These are phyloP conservation scores for Pseudocercospora macadamiae DNA, from an alignment of 2,329 filamentous ascomycete species.

Conservation along the genomic window DNA sequence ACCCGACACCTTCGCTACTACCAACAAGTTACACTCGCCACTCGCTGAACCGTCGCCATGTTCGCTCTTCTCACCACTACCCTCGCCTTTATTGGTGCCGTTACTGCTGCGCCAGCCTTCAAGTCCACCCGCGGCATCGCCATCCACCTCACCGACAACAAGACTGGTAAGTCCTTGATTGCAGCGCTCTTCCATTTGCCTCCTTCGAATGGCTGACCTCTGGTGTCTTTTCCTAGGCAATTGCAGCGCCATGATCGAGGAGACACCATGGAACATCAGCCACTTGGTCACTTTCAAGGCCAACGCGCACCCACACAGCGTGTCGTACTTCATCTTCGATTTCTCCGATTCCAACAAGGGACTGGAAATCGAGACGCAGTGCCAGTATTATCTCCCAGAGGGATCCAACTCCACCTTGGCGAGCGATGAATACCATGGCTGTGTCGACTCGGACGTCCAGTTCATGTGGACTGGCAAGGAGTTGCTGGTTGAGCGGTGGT, in stretches of 20 bases:
- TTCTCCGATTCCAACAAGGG: conserved; percentile 34
- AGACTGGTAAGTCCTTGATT: conserved; percentile 5
- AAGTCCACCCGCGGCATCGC: conserved; percentile 10
- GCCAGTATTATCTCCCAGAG: conserved; percentile 14
- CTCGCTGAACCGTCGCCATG: background rate
- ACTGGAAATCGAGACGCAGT: conserved; percentile 31
- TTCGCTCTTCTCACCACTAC: conserved; percentile 4
- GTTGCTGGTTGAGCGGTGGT: conserved; percentile 28
- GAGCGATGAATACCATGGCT: conserved; percentile 25
- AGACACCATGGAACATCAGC: conserved; percentile 28
- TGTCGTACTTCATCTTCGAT: conserved; percentile 30
- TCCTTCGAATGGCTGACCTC: background rate
- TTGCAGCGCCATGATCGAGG: conserved; percentile 23
- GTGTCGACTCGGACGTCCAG: conserved; percentile 25
- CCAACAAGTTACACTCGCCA: background rate
- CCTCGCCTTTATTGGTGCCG: conserved; percentile 7
- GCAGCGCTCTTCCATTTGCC: background rate
- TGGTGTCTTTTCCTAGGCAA: too few species aligned
- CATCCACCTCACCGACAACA: conserved; percentile 20
- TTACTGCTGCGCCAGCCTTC: conserved; percentile 4
- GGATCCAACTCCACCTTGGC: conserved; percentile 17
- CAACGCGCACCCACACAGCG: conserved; percentile 3
- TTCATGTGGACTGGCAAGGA: conserved; percentile 27
- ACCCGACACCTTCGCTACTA: background rate
- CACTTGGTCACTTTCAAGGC: conserved; percentile 28